These are phyloP conservation scores for Phytophthora europaea DNA, from an alignment of 352 stramenopile species.

Conservation along the genomic window DNA sequence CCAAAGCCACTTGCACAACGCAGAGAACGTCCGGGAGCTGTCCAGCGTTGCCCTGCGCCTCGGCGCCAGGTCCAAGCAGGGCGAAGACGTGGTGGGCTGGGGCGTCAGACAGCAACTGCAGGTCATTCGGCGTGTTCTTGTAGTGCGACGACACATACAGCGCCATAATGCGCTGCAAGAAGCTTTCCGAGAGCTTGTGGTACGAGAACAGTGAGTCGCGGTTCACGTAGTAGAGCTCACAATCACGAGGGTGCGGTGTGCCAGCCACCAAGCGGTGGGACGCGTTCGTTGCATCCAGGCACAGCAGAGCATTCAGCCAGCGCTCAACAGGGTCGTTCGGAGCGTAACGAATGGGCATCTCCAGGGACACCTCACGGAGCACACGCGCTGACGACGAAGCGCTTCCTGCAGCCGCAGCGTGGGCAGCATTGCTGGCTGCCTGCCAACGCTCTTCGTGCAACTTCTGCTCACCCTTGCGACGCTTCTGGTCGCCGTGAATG, in stretches of 20 bases:
- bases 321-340: constrained; percentile 96
- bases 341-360: constrained; percentile 99
- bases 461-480: constrained; percentile 96
- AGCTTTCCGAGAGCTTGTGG: constrained; percentile 98
- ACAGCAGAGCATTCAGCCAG: constrained; percentile 98
- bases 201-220: constrained; percentile 99
- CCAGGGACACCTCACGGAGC: constrained; percentile 96
- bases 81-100: constrained; percentile 99
- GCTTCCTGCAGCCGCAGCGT: constrained; percentile 55
- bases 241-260: constrained; percentile 96
- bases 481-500: constrained; percentile 92
- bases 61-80: constrained; percentile 95
- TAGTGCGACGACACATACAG: constrained; percentile 99
- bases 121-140: constrained; percentile 99
- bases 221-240: constrained; percentile 99
- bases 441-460: constrained; percentile 98
- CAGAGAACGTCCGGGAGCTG: constrained; percentile 98
- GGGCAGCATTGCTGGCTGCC: constrained; percentile 90
- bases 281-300: constrained; percentile 92
- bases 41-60: constrained; percentile 90
- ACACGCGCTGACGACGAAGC: constrained; percentile 70
- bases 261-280: constrained; percentile 92
- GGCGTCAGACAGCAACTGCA: constrained; percentile 99
- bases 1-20: constrained; percentile 97
- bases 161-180: constrained; percentile 94